Base-by-base conservation (phyloP, 805 yeast genomes). In the Wickerhamiella allomyrinae region DNA sequence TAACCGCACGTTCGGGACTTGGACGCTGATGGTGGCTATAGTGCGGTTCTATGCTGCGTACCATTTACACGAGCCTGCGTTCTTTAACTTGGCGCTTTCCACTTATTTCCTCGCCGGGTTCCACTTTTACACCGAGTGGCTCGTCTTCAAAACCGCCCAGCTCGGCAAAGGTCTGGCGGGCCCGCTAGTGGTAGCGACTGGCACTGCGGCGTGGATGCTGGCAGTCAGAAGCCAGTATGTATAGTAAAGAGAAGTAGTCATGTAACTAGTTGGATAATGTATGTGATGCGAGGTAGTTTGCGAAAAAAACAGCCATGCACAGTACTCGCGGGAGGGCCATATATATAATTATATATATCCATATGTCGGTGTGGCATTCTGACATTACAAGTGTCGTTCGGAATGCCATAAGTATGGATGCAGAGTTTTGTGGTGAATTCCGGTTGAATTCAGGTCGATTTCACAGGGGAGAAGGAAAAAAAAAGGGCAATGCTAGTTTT, bases 1-100 rank as follows among this genome's bases (percentile, higher is more conserved):
- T 52, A 95, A 95, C n/a, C 74, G 98, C 54, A 89, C 98, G 0
- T 91, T 91, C 60, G 98, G 98, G 25, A 91, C 98, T 0, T 91
- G 98, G 98, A 91, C 98, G 0, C 67, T 87, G 31, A 70, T 87
- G 52, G 77, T 95, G 2, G 74, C 94, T 2, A 68, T 89, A 23
- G 78, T 91, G 38, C 75, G 98, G 57, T 70, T 78, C 49, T 85
- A 82, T 59, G 95, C 94, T 43, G 93, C 97, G 11, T 81, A 79
- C 62, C 67, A 81, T 57, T 66, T 82, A 44, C 66, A 67, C 42
- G 76, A 77, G 51, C 74, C 75, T 20, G 80, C 77, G 49, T 74
- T 87, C 41, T 91, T 75, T 61, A 76, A 81, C 52, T 67, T 91
- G 50, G 79, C 87, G 15, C 72, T 83, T 52, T 78, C 80, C 60